Percentiles rank a stretch among this genome's conserved stretches.
Conservation (phyloP, 208 protist species). For the Acanthamoeba royreba region DNA sequence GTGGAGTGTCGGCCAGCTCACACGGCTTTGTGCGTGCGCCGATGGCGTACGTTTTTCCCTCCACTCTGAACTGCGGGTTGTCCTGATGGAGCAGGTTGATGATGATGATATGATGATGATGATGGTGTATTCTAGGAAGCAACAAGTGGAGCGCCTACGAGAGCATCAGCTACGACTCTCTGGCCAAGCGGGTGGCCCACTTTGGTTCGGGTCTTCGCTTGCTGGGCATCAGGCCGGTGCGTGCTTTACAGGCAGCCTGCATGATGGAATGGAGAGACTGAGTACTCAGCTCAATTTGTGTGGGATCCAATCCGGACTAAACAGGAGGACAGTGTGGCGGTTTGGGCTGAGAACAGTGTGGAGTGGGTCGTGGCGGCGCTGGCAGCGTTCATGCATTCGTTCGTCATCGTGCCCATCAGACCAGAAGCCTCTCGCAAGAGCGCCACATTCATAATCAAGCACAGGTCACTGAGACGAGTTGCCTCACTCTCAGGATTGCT, state of each 20-base stretch:
- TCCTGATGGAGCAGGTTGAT: no score
- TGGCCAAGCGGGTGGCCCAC: neutral
- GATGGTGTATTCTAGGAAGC: neutral
- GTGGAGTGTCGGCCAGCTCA: no score
- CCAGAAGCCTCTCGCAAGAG: neutral
- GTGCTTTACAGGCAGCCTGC: neutral
- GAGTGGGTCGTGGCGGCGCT: neutral
- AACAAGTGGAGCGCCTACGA: neutral
- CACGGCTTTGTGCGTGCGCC: no score
- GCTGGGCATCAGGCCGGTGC: neutral
- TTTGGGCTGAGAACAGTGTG: slow-evolving; percentile 25
- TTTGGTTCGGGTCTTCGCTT: slow-evolving; percentile 4
- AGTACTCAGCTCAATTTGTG: neutral
- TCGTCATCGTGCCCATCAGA: neutral
- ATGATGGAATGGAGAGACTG: neutral
- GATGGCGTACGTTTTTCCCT: no score
- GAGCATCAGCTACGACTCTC: neutral
- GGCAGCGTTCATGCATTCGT: neutral
- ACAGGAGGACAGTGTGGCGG: neutral
- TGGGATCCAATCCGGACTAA: neutral
- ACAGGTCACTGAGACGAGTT: no score
- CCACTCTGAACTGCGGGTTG: no score
- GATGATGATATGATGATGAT: neutral
- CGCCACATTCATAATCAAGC: neutral
- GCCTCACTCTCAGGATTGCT: neutral